phyloP scores from a whole-genome alignment of 495 filamentous ascomycete species.

The Penicillium cataractarum region DNA sequence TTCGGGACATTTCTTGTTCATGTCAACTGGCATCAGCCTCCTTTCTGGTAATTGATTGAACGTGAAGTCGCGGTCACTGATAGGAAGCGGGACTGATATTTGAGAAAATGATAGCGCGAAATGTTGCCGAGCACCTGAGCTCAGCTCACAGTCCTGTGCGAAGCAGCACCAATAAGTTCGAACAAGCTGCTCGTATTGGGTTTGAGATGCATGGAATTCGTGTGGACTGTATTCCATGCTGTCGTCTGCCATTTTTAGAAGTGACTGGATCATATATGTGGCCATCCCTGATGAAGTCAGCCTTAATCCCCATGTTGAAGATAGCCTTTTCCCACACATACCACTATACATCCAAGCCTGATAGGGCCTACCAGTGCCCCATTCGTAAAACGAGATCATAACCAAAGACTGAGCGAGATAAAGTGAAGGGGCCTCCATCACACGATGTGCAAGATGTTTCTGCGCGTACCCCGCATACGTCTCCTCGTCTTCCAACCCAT shows the following conservation, averaged over 20 bases:
- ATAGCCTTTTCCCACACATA: slow-evolving; percentile 15
- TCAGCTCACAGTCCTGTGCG: slow-evolving; percentile 50
- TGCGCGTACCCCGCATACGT: slow-evolving; percentile 45
- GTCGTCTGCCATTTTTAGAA: slow-evolving; percentile 49
- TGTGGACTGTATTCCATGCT: slow-evolving; percentile 47
- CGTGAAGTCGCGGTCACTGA: slow-evolving; percentile 46
- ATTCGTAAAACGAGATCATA: slow-evolving; percentile 50
- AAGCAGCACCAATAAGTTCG: slow-evolving; percentile 52
- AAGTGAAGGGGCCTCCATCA: slow-evolving; percentile 46
- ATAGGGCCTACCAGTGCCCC: slow-evolving; percentile 48
- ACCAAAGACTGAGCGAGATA: slow-evolving; percentile 48
- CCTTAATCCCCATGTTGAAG: background rate
- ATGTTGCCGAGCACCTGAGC: slow-evolving; percentile 49
- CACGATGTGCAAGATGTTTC: slow-evolving; percentile 38
- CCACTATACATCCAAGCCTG: slow-evolving; percentile 54
- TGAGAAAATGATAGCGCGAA: slow-evolving; percentile 48
- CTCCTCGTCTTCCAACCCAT: slow-evolving; percentile 35
- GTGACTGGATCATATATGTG: slow-evolving; percentile 51
- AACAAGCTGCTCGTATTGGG: slow-evolving; percentile 49
- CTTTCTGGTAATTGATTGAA: slow-evolving; percentile 34
- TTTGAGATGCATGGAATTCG: slow-evolving; percentile 45
- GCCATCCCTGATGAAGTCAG: slow-evolving; percentile 42
- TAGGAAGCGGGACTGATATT: slow-evolving; percentile 48
- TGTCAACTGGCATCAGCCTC: slow-evolving; percentile 43
- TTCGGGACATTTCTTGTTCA: slow-evolving; percentile 30